A percentile compares a stretch with the other conserved stretches of the same genome.
phyloP scores from a whole-genome alignment of 2,329 filamentous ascomycete species.

The Lizonia empirigonia region DNA sequence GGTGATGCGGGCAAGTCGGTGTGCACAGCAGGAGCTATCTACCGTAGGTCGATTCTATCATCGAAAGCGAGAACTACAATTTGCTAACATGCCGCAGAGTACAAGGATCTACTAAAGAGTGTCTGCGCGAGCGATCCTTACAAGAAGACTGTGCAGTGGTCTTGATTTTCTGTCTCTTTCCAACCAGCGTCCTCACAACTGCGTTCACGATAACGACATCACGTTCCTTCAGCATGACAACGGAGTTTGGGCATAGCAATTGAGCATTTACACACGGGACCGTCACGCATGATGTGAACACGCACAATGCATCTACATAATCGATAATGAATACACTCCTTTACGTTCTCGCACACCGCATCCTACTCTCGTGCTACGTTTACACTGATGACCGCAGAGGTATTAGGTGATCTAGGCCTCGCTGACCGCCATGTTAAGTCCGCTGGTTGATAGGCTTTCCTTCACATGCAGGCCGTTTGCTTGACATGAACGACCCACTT shows the following conservation, averaged over 20 bases:
- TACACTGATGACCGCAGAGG: background rate
- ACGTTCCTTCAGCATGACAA: slow-evolving; percentile 17
- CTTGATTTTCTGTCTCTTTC: background rate
- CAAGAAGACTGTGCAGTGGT: slow-evolving; percentile 20
- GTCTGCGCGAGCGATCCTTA: slow-evolving; percentile 20
- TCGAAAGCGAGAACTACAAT: background rate
- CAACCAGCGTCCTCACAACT: slow-evolving; percentile 4
- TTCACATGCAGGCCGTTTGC: slow-evolving; percentile 3
- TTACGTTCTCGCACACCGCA: slow-evolving; percentile 4
- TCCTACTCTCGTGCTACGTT: background rate
- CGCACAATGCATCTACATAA: slow-evolving; percentile 17
- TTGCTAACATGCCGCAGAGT: slow-evolving; percentile 21
- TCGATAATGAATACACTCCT: slow-evolving; percentile 19
- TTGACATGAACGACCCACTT: background rate
- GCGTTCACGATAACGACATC: slow-evolving; percentile 9
- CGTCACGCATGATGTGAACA: slow-evolving; percentile 7
- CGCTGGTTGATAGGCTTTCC: background rate
- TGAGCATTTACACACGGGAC: slow-evolving; percentile 13
- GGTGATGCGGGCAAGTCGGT: slow-evolving; percentile 11
- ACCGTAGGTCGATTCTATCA: slow-evolving; percentile 13
- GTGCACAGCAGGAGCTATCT: slow-evolving; percentile 25
- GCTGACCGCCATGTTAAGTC: background rate
- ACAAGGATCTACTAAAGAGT: slow-evolving; percentile 20
- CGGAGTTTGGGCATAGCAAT: slow-evolving; percentile 15
- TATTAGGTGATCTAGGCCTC: background rate